Conservation (phyloP, 257 asterid species). For the Verbascum thapsus region DNA sequence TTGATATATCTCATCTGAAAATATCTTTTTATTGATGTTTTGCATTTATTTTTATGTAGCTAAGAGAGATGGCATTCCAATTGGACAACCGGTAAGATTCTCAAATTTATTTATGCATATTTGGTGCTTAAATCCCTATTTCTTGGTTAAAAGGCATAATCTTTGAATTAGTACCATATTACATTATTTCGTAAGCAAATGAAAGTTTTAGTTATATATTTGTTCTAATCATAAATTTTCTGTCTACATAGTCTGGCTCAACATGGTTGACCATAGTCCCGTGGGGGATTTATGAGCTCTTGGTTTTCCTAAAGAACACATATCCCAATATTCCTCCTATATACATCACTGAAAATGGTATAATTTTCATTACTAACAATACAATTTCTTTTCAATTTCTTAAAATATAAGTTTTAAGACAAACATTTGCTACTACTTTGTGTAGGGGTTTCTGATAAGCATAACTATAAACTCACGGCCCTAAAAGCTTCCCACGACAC, state of each 20-base stretch:
- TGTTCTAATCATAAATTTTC: background rate
- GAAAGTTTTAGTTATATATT: background rate
- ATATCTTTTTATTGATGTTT: too few species aligned
- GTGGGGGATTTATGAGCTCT: too few species aligned
- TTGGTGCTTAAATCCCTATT: too few species aligned
- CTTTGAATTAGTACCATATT: too few species aligned
- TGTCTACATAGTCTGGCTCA: constrained; percentile 13
- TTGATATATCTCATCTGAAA: too few species aligned
- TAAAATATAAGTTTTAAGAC: too few species aligned
- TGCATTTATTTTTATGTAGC: background rate
- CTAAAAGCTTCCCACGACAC: constrained; percentile 18
- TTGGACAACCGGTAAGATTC: background rate
- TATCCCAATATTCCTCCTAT: constrained; percentile 22
- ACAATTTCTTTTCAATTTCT: too few species aligned
- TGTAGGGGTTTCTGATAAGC: constrained; percentile 6
- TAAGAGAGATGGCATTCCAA: background rate
- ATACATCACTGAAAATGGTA: constrained; percentile 35
- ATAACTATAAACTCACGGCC: constrained; percentile 14
- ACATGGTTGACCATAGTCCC: constrained; percentile 10
- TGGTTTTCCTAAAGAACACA: background rate
- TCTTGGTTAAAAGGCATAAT: too few species aligned
- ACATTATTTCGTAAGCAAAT: too few species aligned
- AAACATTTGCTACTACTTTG: too few species aligned
- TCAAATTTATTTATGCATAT: too few species aligned
- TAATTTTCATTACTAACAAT: too few species aligned